Base-by-base conservation (phyloP, 2,329 filamentous ascomycete species). In the Laburnicola sp. region DNA sequence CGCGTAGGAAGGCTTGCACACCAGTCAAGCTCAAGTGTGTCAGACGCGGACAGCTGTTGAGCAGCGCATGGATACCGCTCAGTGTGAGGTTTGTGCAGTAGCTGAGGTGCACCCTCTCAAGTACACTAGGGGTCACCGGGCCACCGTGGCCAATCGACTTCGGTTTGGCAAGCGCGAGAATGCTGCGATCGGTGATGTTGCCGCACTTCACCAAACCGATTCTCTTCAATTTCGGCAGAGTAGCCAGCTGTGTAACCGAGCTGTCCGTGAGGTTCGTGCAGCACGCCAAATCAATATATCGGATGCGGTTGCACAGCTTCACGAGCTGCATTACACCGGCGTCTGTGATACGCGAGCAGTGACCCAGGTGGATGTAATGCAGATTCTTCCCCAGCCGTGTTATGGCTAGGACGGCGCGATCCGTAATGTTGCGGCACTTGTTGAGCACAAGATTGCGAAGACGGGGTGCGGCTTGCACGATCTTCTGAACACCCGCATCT, bases 221-320 rank as follows among this genome's bases (percentile, higher is more conserved):
- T 32, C 94, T 83, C 77, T 96, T 92, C 46, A 99, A 78, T 73
- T 99, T 99, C 2, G 94, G 94, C 4, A 99, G 81, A 10, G 84
- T 84, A 4, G 94, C 92, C 32, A 99, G 79, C 57, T 90, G 87
- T 56, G 83, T 87, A 11, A 99, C 88, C 22, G 92, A 97, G 8
- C 82, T 80, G 63, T 99, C 94, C 0, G 94, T 97, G 54, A 99
- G 78, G 62, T 90, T 86, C 10, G 83, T 84, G 74, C 94, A 99
- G 76, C 94, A 97, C n/a, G 94, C 94, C 37, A 99, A 78, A 69
- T 99, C 94, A 58, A 99, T 99, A 71, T 99, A 99, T 48, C 94
- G 84, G 60, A 99, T 97, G 23, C 94, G 85, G 66, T 93, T 97
- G 78, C 94, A 99, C 46, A 80, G 80, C 60, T 87, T 86, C 34